Conservation (phyloP, 2,329 filamentous ascomycete genomes). For the Dothideomycetidae sp. region DNA sequence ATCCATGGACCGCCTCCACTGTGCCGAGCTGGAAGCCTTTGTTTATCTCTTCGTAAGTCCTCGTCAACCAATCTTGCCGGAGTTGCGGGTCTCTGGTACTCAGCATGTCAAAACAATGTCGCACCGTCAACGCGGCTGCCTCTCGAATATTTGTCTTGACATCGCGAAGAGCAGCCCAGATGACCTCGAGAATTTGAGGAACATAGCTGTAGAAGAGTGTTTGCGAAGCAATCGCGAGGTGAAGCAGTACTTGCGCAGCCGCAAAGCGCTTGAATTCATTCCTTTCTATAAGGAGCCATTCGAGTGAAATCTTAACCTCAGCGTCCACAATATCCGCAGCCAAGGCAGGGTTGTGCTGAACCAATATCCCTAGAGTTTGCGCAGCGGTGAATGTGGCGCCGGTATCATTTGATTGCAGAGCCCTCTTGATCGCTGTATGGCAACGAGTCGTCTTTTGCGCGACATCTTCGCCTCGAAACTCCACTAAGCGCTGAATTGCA, state of each 20-base stretch:
- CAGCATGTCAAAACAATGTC: slow-evolving; percentile 91
- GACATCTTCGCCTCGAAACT: slow-evolving; percentile 89
- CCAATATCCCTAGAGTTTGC: slow-evolving; percentile 75
- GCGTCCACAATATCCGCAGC: slow-evolving; percentile 94
- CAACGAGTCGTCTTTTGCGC: slow-evolving; percentile 91
- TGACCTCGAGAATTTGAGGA: slow-evolving; percentile 84
- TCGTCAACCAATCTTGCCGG: slow-evolving; percentile 74
- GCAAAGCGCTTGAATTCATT: slow-evolving; percentile 89
- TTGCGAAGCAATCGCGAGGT: slow-evolving; percentile 82
- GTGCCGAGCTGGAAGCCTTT: slow-evolving; percentile 66
- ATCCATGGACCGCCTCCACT: slow-evolving; percentile 85
- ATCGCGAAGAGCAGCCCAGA: slow-evolving; percentile 89
- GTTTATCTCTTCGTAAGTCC: slow-evolving; percentile 77
- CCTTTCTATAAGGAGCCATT: slow-evolving; percentile 91
- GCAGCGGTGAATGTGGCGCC: slow-evolving; percentile 83
- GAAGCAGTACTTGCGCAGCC: slow-evolving; percentile 77
- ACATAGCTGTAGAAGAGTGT: slow-evolving; percentile 94
- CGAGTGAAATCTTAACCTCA: slow-evolving; percentile 87
- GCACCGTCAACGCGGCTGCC: slow-evolving; percentile 83
- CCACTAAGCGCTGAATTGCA: slow-evolving; percentile 81
- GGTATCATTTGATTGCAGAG: slow-evolving; percentile 82
- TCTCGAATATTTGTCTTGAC: slow-evolving; percentile 81
- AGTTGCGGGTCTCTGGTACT: slow-evolving; percentile 80
- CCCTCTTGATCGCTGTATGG: slow-evolving; percentile 73
- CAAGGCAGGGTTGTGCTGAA: slow-evolving; percentile 79